Evolutionary conservation across 2,329 filamentous ascomycete genomes (phyloP).

Genomic region (Pseudogymnoascus sp.): DNA sequence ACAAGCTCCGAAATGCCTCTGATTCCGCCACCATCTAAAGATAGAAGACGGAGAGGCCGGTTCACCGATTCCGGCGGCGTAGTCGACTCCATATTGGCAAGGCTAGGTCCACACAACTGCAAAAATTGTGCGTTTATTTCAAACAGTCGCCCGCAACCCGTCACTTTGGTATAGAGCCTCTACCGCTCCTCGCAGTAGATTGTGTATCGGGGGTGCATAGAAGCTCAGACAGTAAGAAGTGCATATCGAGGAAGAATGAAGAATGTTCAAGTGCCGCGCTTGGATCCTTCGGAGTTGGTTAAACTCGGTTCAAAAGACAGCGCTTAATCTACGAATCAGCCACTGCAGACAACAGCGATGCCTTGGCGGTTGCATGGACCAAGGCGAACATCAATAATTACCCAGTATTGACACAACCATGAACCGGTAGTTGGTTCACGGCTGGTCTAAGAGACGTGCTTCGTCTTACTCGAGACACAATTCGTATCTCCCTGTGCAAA

Average conservation of each 20-base stretch:
- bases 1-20: constrained; percentile 20
- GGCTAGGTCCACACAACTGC: neutral
- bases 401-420: neutral
- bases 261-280: neutral
- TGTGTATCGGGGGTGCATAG: neutral
- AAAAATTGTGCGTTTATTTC: neutral
- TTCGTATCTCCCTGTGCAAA: too few species aligned
- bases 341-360: too few species aligned
- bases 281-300: neutral
- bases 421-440: too few species aligned
- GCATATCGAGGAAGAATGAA: neutral
- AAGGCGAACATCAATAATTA: neutral
- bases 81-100: neutral
- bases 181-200: neutral
- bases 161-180: neutral
- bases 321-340: neutral
- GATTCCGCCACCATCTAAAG: constrained; percentile 25
- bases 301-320: neutral
- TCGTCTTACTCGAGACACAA: too few species aligned
- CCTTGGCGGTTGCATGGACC: too few species aligned
- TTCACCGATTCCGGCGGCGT: neutral
- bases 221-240: neutral
- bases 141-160: neutral
- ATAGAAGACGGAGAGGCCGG: neutral
- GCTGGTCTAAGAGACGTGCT: too few species aligned